Base-by-base conservation (phyloP, 2,329 filamentous ascomycete species). In the Venturia effusa region DNA sequence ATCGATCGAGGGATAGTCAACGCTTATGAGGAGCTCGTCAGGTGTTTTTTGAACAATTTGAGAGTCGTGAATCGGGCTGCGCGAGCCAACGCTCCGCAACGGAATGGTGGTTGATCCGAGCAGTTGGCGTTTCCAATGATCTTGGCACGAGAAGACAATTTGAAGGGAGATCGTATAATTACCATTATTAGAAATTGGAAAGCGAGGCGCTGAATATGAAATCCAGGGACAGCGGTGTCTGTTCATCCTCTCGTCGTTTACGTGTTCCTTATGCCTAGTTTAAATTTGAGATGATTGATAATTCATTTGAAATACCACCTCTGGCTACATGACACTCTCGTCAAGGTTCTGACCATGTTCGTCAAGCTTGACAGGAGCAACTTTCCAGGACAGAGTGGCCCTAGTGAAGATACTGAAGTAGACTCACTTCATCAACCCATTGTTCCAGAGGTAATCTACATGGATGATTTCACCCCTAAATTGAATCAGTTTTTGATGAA, bases 41-140 rank as follows among this genome's bases (percentile, higher is more conserved):
- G 88, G 66, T 88, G 87, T 0, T 83, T 94, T 67, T 76, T 93
- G 64, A 87, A 92, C 73, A 93, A 94, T 68, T 79, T 89, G 41
- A 80, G 85, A 22, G 78, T 86, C 34, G 74, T 90, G 13, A 63
- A 63, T 15, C 55, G 67, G 39, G 62, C 63, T 40, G 61, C 61
- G 30, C 13, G 41, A 17, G 39, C 60, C 8, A 30, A 13, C 15
- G 24, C 60, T 22, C 39, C 24, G 43, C 45, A 51, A 27, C 45
- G 27, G 22, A 51, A 51, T 51, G 45, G 45, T 51, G 22, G 45
- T 15, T 51, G 22, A 27, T 17, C 27, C 10, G 22, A 51, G 0
- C 13, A 24, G 19, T 10, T 22, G n/a, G n/a, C 8, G n/a, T 24
- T 48, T 11, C 24, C 1, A 27, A 17, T 13, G n/a, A 13, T 32